Base-by-base conservation (phyloP, 495 filamentous ascomycete species). In the Astrocystis sublimbata region DNA sequence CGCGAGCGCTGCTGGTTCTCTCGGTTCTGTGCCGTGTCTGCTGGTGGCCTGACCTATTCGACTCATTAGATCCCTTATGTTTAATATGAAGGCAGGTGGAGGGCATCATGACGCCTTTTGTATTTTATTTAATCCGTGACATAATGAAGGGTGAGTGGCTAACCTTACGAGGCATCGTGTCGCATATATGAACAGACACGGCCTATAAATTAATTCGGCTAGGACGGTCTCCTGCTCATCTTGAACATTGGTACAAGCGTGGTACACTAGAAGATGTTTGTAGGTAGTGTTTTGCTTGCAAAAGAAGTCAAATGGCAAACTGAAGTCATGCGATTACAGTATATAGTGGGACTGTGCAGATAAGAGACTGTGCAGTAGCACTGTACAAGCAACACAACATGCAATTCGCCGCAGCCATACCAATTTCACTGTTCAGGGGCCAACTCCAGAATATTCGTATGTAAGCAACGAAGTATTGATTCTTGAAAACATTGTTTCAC, bases 1-100 rank as follows among this genome's bases (percentile, higher is more conserved):
- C 64, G 47, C 17, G 54, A 58, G 49, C 61, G 61, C 30, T 56
- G 60, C 41, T 67, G 64, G 61, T 60, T 67, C 24, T 60, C 46
- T 4, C 64, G 54, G 60, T 62, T 62, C 23, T 56, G 60, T 5
- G 42, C 50, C 5, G 30, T 3, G 41, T 62, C 23, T 1, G 60
- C 41, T 1, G 59, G 36, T 3, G 17, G 5, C 17, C 59, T 54
- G 59, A 61, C 40, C 59, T 33, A 10, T 33, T 19, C 7, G n/a
- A n/a, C n/a, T n/a, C n/a, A n/a, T n/a, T n/a, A n/a, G n/a, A n/a
- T n/a, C n/a, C n/a, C n/a, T n/a, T n/a, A n/a, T n/a, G n/a, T n/a
- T n/a, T n/a, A n/a, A n/a, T n/a, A n/a, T n/a, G n/a, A n/a, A n/a
- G n/a, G n/a, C n/a, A n/a, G n/a, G n/a, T n/a, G n/a, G n/a, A n/a